Conservation (phyloP, 2,329 filamentous ascomycete species). For the Coniochaeta sp. region DNA sequence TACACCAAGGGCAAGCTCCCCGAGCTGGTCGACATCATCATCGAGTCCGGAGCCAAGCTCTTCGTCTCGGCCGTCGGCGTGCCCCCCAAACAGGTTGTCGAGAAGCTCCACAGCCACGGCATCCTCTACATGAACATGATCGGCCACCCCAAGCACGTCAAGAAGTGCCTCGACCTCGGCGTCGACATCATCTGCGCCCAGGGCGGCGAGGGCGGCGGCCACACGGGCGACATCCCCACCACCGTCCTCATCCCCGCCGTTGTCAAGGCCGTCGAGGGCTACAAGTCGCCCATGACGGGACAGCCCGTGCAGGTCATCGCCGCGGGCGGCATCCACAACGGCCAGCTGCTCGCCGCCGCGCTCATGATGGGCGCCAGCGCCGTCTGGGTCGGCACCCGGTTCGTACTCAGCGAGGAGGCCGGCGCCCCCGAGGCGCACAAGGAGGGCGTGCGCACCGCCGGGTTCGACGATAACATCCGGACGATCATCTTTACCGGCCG, state of each 20-base stretch:
- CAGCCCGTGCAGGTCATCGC: conserved; percentile 85
- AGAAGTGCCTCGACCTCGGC: conserved; percentile 88
- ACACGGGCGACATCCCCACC: conserved; percentile 91
- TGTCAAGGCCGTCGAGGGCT: conserved; percentile 69
- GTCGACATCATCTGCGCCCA: conserved; percentile 97
- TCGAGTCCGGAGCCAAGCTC: conserved; percentile 81
- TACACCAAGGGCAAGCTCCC: conserved; percentile 99
- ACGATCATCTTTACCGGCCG: conserved; percentile 99
- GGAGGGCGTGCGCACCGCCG: conserved; percentile 84
- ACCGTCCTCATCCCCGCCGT: conserved; percentile 88
- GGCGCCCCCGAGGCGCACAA: conserved; percentile 91
- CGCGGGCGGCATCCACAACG: conserved; percentile 90
- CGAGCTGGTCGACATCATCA: conserved; percentile 85
- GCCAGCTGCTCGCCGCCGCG: conserved; percentile 79
- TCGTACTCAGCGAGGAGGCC: conserved; percentile 89
- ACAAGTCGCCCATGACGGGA: conserved; percentile 83
- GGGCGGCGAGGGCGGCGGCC: conserved; percentile 93
- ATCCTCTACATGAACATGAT: conserved; percentile 99
- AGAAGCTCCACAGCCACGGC: conserved; percentile 79
- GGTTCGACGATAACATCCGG: conserved; percentile 92
- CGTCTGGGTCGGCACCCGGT: conserved; percentile 96
- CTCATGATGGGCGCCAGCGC: conserved; percentile 88
- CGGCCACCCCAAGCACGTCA: conserved; percentile 97
- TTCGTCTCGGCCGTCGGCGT: conserved; percentile 97
- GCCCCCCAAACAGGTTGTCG: conserved; percentile 80